Conservation (phyloP, 116 monocot species). For the Papilionanthe hybrid region DNA sequence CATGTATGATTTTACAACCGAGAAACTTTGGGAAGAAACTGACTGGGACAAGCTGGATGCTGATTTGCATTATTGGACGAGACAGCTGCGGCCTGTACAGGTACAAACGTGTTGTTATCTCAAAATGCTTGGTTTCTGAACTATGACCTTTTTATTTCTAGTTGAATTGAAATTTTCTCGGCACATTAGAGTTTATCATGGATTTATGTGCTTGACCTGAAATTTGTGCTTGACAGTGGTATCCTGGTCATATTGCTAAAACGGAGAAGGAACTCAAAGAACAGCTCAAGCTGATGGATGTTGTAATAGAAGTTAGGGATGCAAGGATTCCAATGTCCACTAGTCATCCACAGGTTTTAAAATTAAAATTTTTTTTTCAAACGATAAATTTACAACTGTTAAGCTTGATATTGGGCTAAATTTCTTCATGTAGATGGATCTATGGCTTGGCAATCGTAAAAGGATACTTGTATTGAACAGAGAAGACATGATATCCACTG, state of each 20-base stretch:
- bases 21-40: conserved; percentile 29
- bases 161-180: neutral
- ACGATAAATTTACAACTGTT: neutral
- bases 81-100: conserved; percentile 86
- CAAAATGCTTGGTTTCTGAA: conserved; percentile 24
- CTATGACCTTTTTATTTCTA: neutral
- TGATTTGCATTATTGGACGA: conserved; percentile 76
- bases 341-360: conserved; percentile 75
- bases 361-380: neutral
- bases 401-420: neutral
- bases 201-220: conserved; percentile 4
- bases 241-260: conserved; percentile 97
- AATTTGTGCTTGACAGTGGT: conserved; percentile 58
- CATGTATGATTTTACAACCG: conserved; percentile 11
- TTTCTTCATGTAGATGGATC: conserved; percentile 67
- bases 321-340: conserved; percentile 89
- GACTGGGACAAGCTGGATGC: conserved; percentile 70
- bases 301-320: conserved; percentile 93
- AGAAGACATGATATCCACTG: conserved; percentile 91
- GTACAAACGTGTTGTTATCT: conserved; percentile 28
- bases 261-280: conserved; percentile 89
- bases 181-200: neutral
- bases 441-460: conserved; percentile 86
- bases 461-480: conserved; percentile 91
- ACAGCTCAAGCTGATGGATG: conserved; percentile 95